Evolutionary conservation across 371 early-diverging fungal genomes (phyloP).

Genomic region (Circinella umbellata): DNA sequence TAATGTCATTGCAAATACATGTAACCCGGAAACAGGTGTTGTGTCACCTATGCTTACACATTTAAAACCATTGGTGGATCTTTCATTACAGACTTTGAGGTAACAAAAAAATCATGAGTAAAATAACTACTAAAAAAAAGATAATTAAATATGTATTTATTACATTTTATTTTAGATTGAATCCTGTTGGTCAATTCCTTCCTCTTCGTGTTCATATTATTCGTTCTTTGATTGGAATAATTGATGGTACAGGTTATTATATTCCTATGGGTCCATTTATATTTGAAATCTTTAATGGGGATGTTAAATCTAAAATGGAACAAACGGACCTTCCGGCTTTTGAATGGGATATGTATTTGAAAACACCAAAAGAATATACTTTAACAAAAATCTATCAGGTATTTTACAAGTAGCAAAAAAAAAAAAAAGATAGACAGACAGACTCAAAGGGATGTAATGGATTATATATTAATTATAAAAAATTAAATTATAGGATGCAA

Average conservation of each 20-base stretch:
- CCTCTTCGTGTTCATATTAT: conserved; percentile 90
- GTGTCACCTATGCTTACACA: conserved; percentile 41
- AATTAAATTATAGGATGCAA: conserved; percentile 52
- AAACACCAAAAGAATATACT: conserved; percentile 80
- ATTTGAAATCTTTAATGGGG: conserved; percentile 70
- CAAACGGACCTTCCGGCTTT: conserved; percentile 69
- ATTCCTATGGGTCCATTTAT: conserved; percentile 47
- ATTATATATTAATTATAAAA: neutral
- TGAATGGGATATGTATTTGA: conserved; percentile 75
- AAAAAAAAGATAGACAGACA: no score
- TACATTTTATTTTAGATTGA: conserved; percentile 55
- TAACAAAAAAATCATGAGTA: no score
- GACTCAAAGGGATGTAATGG: no score
- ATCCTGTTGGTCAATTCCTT: conserved; percentile 85
- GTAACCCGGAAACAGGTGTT: conserved; percentile 44
- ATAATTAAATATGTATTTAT: no score
- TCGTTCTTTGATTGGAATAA: conserved; percentile 70
- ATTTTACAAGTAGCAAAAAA: no score
- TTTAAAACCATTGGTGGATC: conserved; percentile 40
- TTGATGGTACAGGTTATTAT: conserved; percentile 53
- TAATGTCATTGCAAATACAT: conserved; percentile 74
- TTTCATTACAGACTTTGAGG: conserved; percentile 38
- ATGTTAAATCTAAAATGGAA: conserved; percentile 56
- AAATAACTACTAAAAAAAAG: no score
- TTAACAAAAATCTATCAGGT: conserved; percentile 79